Evolutionary conservation across 495 filamentous ascomycete species (phyloP).

Genomic region (Aspergillus mulundensis): DNA sequence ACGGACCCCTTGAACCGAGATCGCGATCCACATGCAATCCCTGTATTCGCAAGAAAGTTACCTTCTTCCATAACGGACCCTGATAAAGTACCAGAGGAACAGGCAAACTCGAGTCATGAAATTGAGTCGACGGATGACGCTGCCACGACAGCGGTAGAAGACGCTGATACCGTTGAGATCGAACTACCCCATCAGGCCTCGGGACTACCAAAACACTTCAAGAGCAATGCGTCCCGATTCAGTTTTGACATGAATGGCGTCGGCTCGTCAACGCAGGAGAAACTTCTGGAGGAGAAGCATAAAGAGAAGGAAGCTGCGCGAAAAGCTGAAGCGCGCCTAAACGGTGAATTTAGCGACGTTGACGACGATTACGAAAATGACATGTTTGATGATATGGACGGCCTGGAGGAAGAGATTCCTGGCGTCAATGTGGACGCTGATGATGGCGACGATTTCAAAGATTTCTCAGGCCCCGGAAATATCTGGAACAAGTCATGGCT

Average conservation of each 20-base stretch:
- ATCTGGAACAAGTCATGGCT: slow-evolving; percentile 37
- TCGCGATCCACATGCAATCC: slow-evolving; percentile 34
- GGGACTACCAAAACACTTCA: slow-evolving; percentile 66
- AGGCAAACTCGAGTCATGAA: slow-evolving; percentile 10
- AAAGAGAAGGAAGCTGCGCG: slow-evolving; percentile 60
- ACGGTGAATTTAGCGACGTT: slow-evolving; percentile 45
- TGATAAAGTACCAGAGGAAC: slow-evolving; percentile 13
- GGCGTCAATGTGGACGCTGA: slow-evolving; percentile 68
- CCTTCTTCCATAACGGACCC: slow-evolving; percentile 38
- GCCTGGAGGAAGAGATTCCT: slow-evolving; percentile 71
- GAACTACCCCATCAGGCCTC: slow-evolving; percentile 32
- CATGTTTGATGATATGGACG: slow-evolving; percentile 64
- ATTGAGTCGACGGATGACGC: slow-evolving; percentile 1
- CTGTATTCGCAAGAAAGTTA: slow-evolving; percentile 50
- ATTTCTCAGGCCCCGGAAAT: slow-evolving; percentile 30
- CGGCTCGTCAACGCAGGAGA: slow-evolving; percentile 76
- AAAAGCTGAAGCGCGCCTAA: slow-evolving; percentile 32
- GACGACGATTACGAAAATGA: slow-evolving; percentile 66
- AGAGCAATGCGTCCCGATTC: slow-evolving; percentile 82
- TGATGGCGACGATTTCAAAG: slow-evolving; percentile 45
- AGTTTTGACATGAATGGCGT: slow-evolving; percentile 82
- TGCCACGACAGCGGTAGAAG: slow-evolving; percentile 19
- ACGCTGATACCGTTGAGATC: slow-evolving; percentile 37
- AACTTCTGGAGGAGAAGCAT: slow-evolving; percentile 79
- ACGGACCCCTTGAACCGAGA: slow-evolving; percentile 33